These are phyloP conservation scores for Fusarium longipes DNA, from an alignment of 2,329 filamentous ascomycete genomes.

Conservation along the genomic window DNA sequence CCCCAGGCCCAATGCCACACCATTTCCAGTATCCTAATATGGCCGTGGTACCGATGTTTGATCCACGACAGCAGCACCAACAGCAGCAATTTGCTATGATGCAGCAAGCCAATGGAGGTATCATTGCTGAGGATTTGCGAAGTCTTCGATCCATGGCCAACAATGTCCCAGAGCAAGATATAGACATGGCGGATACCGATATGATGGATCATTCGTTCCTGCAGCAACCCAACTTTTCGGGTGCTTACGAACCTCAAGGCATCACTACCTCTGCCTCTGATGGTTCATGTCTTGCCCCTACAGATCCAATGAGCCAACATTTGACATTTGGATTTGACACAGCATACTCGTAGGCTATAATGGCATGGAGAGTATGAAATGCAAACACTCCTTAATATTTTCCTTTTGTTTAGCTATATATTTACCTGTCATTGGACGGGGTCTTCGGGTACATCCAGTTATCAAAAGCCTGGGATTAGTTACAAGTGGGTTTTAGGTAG, in stretches of 20 bases:
- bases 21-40: slow-evolving; percentile 43
- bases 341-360: slow-evolving; percentile 13
- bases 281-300: slow-evolving; percentile 38
- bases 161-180: slow-evolving; percentile 48
- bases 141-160: slow-evolving; percentile 51
- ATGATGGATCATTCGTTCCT: slow-evolving; percentile 48
- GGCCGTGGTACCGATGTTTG: slow-evolving; percentile 43
- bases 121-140: slow-evolving; percentile 53
- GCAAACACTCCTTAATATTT: slow-evolving; percentile 11
- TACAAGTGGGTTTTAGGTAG: slow-evolving; percentile 3
- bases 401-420: slow-evolving; percentile 12
- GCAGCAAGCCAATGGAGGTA: slow-evolving; percentile 46
- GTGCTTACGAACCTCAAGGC: slow-evolving; percentile 36
- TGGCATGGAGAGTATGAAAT: background rate
- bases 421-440: background rate
- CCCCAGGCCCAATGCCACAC: slow-evolving; percentile 35
- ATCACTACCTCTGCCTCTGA: slow-evolving; percentile 41
- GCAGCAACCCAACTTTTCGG: slow-evolving; percentile 37
- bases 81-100: slow-evolving; percentile 49
- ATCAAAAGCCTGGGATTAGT: slow-evolving; percentile 23
- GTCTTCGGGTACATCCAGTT: background rate
- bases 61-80: slow-evolving; percentile 45
- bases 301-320: slow-evolving; percentile 32
- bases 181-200: slow-evolving; percentile 52
- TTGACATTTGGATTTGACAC: slow-evolving; percentile 31